Conservation (phyloP, 352 stramenopile species). For the Globisporangium paddicum region DNA sequence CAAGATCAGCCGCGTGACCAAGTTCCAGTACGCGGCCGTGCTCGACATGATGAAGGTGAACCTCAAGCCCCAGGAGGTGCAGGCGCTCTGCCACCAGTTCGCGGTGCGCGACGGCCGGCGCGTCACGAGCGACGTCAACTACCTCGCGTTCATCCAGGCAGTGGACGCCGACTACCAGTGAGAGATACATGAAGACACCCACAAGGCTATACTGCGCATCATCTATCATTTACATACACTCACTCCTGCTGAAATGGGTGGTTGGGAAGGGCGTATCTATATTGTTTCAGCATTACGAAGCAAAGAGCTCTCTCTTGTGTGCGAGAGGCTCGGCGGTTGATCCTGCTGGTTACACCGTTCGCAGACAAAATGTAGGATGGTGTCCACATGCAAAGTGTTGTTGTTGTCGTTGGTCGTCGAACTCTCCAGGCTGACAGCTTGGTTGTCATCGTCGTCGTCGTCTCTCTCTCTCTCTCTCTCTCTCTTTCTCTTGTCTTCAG, state of each 20-base stretch:
- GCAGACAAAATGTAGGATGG: constrained; percentile 5
- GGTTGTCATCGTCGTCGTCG: neutral
- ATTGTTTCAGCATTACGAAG: constrained; percentile 34
- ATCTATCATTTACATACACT: too few relatives aligned
- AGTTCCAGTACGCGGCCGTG: constrained; percentile 79
- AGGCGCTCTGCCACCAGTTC: constrained; percentile 48
- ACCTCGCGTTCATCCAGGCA: constrained; percentile 64
- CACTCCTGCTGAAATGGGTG: too few relatives aligned
- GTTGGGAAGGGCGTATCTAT: constrained; percentile 33
- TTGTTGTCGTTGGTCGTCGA: neutral
- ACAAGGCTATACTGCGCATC: too few relatives aligned
- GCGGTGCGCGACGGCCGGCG: constrained; percentile 45
- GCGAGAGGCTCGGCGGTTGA: constrained; percentile 29
- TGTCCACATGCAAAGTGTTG: constrained; percentile 1
- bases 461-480: neutral
- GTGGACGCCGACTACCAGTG: constrained; percentile 69
- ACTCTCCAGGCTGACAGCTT: neutral
- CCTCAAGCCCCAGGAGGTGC: constrained; percentile 43
- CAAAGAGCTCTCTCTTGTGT: constrained; percentile 18
- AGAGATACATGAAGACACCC: neutral
- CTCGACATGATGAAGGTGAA: constrained; percentile 81
- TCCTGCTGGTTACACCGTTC: constrained; percentile 39
- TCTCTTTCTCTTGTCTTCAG: neutral
- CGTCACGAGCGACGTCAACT: constrained; percentile 70
- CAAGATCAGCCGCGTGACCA: constrained; percentile 61